Evolutionary conservation across 208 protist genomes (phyloP).

Genomic region (Trypanosoma scelopori): DNA sequence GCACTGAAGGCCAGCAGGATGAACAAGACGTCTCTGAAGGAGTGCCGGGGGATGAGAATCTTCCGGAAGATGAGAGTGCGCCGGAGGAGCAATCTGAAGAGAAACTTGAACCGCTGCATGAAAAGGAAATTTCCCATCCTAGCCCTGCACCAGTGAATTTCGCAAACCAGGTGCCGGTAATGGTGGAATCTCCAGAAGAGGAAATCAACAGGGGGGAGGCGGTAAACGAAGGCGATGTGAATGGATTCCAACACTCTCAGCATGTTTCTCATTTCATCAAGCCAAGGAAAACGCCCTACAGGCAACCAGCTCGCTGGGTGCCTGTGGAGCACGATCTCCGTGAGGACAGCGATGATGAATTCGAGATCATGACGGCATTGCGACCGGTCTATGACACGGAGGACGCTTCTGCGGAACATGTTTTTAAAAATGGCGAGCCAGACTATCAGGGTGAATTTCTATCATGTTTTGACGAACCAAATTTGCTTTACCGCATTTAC

Average conservation of each 20-base stretch:
- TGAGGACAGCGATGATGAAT: conserved; percentile 70
- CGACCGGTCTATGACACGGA: conserved; percentile 43
- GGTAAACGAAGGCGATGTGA: not conserved
- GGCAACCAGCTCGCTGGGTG: conserved; percentile 50
- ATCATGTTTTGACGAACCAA: conserved; percentile 80
- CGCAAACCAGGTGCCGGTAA: too few relatives aligned
- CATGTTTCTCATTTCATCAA: conserved; percentile 32
- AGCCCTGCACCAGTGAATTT: too few relatives aligned
- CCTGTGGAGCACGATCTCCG: conserved; percentile 44
- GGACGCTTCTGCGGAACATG: conserved; percentile 15
- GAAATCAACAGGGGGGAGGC: not conserved
- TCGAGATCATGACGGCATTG: conserved; percentile 57
- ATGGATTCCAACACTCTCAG: conserved; percentile 19
- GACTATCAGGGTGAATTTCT: conserved; percentile 55
- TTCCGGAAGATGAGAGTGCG: too few relatives aligned
- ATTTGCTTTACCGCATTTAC: conserved; percentile 75
- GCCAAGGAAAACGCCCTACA: conserved; percentile 35
- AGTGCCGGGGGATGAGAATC: too few relatives aligned
- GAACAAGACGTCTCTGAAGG: too few relatives aligned
- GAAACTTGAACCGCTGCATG: too few relatives aligned
- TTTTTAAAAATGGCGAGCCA: conserved; percentile 69
- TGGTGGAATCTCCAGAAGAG: not conserved
- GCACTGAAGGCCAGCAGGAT: too few relatives aligned
- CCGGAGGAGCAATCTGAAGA: too few relatives aligned
- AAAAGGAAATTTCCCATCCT: too few relatives aligned